Base-by-base conservation (phyloP, 1,284 basidiomycete species). In the Waitea zeae region DNA sequence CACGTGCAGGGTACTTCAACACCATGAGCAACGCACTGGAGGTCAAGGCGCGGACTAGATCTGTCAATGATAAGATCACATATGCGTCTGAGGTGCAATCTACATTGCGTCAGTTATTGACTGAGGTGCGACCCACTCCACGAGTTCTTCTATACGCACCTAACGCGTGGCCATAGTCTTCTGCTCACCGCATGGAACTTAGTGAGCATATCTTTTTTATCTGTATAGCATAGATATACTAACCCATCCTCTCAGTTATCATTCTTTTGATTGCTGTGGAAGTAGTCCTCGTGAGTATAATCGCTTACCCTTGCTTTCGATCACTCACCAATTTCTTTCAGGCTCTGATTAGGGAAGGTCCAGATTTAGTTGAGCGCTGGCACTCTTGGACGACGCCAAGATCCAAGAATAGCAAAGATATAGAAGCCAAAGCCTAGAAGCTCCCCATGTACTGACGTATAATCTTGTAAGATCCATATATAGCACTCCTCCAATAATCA, bases 221-320 rank as follows among this genome's bases (percentile, higher is more conserved):
- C n/a, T n/a, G n/a, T n/a, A n/a, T n/a, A n/a, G n/a, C n/a, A n/a
- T n/a, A n/a, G n/a, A n/a, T n/a, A n/a, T n/a, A n/a, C n/a, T n/a
- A n/a, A n/a, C n/a, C n/a, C n/a, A n/a, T n/a, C n/a, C n/a, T n/a
- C n/a, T n/a, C n/a, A 1, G 79, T 92, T 42, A 92, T 92, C 46
- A 92, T 92, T 42, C 64, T 69, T 0, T 73, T 92, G 37, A 92
- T 92, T 46, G 81, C 87, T 0, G 86, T 90, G 5, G 88, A 92
- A 52, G 87, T 89, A 17, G 62, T 86, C 42, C 79, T 92, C 38
- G 86, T 88, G 47, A 52, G 79, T 64, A 4, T 13, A 33, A 20
- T 14, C 18, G 22, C n/a, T 20, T 17, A 33, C 34, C 12, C 12
- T 3, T 35, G 27, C 19, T 13, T 20, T 17, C 15, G 9, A 17